These are phyloP conservation scores for Colletotrichum theobromicola DNA, from an alignment of 2,329 filamentous ascomycete genomes.

Conservation along the genomic window DNA sequence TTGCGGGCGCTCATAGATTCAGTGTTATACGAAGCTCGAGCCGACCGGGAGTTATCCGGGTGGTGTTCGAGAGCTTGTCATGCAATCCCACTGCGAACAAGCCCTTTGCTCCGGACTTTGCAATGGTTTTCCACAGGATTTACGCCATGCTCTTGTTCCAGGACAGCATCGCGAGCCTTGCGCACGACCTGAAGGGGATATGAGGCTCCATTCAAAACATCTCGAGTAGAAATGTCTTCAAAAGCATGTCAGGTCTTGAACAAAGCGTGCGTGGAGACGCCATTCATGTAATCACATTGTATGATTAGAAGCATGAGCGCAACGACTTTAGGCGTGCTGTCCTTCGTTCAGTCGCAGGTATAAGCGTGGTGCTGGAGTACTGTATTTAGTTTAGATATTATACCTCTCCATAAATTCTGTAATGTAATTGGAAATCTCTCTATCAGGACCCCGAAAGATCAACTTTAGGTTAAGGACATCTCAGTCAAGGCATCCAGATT, in stretches of 20 bases:
- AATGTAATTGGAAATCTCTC: no score
- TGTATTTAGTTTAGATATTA: no score
- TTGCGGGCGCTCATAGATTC: constrained; percentile 35
- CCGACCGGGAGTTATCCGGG: not conserved
- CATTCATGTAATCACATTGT: not conserved
- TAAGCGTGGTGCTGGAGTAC: no score
- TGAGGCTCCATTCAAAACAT: not conserved
- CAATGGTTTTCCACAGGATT: constrained; percentile 27
- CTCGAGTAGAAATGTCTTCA: not conserved
- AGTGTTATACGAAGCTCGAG: constrained; percentile 24
- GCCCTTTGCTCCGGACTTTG: not conserved
- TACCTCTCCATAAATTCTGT: no score
- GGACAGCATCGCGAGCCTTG: constrained; percentile 24
- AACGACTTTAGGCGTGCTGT: not conserved
- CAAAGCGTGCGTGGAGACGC: not conserved
- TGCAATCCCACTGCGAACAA: constrained; percentile 31
- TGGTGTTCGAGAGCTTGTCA: constrained; percentile 26
- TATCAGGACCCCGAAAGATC: no score
- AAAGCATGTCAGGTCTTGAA: not conserved
- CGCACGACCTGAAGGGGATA: not conserved
- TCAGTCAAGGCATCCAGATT: not conserved
- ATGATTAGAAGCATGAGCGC: not conserved
- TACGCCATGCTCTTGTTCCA: constrained; percentile 31
- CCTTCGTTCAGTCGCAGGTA: no score
- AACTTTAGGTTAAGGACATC: not conserved